phyloP scores from a whole-genome alignment of 345 rosid genomes.

The Lepidium sativum region DNA sequence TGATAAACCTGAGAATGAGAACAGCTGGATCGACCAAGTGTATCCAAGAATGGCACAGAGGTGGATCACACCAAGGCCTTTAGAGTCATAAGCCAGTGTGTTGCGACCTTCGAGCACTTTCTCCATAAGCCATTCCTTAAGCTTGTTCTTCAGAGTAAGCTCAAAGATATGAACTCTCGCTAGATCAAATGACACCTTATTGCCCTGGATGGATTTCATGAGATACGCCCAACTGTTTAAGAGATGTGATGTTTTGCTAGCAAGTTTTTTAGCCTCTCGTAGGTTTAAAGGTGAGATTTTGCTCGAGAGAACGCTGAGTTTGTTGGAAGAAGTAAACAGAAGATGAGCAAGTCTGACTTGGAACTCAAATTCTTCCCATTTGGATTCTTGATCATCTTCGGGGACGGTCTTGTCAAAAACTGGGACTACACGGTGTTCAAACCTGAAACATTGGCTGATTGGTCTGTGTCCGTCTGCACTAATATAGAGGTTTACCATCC shows the following conservation, averaged over 20 bases:
- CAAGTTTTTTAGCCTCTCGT: slow-evolving; percentile 62
- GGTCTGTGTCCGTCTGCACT: slow-evolving; percentile 77
- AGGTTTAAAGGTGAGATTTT: slow-evolving; percentile 39
- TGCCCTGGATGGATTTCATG: slow-evolving; percentile 49
- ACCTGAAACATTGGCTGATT: slow-evolving; percentile 63
- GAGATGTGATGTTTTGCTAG: slow-evolving; percentile 39
- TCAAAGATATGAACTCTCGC: slow-evolving; percentile 64
- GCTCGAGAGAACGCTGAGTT: slow-evolving; percentile 44
- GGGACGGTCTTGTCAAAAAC: slow-evolving; percentile 26
- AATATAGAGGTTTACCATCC: slow-evolving; percentile 51
- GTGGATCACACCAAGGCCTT: slow-evolving; percentile 88
- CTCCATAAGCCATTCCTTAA: slow-evolving; percentile 89
- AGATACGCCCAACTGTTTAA: slow-evolving; percentile 62
- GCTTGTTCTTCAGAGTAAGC: slow-evolving; percentile 58
- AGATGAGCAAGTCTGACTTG: slow-evolving; percentile 74
- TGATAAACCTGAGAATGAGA: slow-evolving; percentile 69
- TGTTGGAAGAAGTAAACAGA: slow-evolving; percentile 62
- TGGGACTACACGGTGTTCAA: slow-evolving; percentile 54
- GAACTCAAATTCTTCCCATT: slow-evolving; percentile 63
- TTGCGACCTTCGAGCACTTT: slow-evolving; percentile 57
- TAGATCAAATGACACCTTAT: slow-evolving; percentile 37
- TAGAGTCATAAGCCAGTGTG: slow-evolving; percentile 50
- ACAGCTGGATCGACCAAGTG: slow-evolving; percentile 71
- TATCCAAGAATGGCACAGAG: slow-evolving; percentile 84
- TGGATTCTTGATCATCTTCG: slow-evolving; percentile 36